Conservation (phyloP, 164 flowering plant genomes). For the Tinospora cordifolia region DNA sequence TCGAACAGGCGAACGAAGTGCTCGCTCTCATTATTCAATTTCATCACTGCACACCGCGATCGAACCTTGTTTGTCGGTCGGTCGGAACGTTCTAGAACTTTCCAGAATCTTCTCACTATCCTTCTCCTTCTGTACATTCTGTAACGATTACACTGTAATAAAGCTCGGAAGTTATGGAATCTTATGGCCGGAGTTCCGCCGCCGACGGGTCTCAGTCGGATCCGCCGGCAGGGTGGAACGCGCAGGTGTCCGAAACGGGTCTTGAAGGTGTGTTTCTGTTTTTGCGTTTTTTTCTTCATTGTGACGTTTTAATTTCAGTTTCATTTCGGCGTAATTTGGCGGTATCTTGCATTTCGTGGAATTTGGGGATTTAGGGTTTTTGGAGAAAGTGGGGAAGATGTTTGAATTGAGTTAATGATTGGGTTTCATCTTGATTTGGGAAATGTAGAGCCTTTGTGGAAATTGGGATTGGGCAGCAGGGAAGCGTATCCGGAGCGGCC, state of each 20-base stretch:
- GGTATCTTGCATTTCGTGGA: too few relatives aligned
- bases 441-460: conserved; percentile 55
- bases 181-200: conserved; percentile 39
- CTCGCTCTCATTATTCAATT: conserved; percentile 5
- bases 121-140: conserved; percentile 4
- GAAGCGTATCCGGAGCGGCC: conserved; percentile 79
- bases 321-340: not conserved
- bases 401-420: not conserved
- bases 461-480: conserved; percentile 32
- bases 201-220: conserved; percentile 43
- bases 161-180: conserved; percentile 35
- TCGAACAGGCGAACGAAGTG: conserved; percentile 1
- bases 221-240: conserved; percentile 36
- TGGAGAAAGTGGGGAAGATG: not conserved
- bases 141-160: conserved; percentile 11
- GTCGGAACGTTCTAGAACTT: not conserved
- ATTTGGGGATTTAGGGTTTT: conserved; percentile 22
- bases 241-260: conserved; percentile 34
- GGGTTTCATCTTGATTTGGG: conserved; percentile 11
- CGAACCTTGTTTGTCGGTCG: conserved; percentile 5
- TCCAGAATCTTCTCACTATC: not conserved
- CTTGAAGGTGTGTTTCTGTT: conserved; percentile 61
- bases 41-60: conserved; percentile 11
- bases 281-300: not conserved
- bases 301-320: conserved; percentile 8